Evolutionary conservation across 495 filamentous ascomycete species (phyloP).

Genomic region (Penicillium ochrochloron): DNA sequence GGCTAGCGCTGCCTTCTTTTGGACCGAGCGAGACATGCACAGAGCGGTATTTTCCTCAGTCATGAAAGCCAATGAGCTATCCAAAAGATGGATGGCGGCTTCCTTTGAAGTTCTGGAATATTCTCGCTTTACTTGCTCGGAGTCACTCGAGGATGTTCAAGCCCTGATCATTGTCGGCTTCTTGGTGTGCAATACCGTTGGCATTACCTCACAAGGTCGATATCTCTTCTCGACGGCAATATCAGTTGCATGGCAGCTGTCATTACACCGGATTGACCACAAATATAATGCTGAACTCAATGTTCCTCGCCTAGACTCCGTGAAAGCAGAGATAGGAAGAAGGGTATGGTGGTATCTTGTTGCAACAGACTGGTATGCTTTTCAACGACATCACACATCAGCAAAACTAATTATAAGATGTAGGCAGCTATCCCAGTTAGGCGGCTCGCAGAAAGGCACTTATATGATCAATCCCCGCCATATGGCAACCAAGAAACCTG

Average conservation of each 20-base stretch:
- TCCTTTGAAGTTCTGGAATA: constrained; percentile 47
- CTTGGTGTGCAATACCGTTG: constrained; percentile 45
- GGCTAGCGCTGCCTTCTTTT: constrained; percentile 48
- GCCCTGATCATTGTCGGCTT: constrained; percentile 46
- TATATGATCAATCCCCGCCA: constrained; percentile 49
- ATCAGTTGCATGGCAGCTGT: constrained; percentile 42
- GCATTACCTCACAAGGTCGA: constrained; percentile 38
- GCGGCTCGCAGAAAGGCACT: constrained; percentile 41
- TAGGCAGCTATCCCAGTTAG: constrained; percentile 46
- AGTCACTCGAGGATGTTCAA: constrained; percentile 51
- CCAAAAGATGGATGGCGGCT: constrained; percentile 40
- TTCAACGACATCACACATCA: background rate
- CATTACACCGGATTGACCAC: constrained; percentile 49
- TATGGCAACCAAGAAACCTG: constrained; percentile 49
- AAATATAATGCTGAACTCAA: constrained; percentile 23
- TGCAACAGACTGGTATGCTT: constrained; percentile 49
- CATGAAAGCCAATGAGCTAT: constrained; percentile 36
- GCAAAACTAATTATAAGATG: background rate
- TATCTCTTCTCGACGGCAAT: constrained; percentile 39
- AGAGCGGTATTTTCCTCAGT: constrained; percentile 34
- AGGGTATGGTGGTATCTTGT: constrained; percentile 57
- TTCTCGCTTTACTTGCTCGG: constrained; percentile 27
- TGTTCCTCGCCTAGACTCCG: constrained; percentile 24
- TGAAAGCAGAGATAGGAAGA: constrained; percentile 46
- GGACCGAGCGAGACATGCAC: constrained; percentile 32